These are phyloP conservation scores for Sugiyamaella mastotermitis DNA, from an alignment of 805 yeast species.

Conservation along the genomic window DNA sequence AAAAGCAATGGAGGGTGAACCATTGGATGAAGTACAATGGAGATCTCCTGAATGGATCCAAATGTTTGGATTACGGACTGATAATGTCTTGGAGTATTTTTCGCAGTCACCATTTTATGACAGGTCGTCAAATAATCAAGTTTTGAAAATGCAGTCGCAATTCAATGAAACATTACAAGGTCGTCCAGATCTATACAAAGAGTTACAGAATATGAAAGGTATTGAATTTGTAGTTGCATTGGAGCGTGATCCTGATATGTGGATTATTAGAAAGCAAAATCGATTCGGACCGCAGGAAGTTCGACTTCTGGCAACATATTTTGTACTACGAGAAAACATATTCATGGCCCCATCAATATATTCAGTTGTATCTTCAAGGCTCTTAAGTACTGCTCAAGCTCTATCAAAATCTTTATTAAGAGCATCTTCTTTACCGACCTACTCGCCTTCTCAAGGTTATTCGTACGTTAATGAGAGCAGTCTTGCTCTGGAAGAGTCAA, in stretches of 20 bases:
- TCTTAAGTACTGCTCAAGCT: conserved; percentile 44
- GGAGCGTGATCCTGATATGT: conserved; percentile 83
- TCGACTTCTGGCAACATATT: conserved; percentile 65
- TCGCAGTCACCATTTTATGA: conserved; percentile 94
- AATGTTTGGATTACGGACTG: conserved; percentile 72
- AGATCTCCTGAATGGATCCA: conserved; percentile 97
- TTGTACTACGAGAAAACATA: conserved; percentile 84
- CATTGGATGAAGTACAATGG: conserved; percentile 90
- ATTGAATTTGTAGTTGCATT: conserved; percentile 72
- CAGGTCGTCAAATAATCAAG: conserved; percentile 89
- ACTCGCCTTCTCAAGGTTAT: conserved; percentile 58
- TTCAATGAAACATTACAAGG: conserved; percentile 49
- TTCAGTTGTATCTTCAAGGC: conserved; percentile 65
- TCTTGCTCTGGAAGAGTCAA: conserved; percentile 2
- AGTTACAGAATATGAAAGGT: conserved; percentile 75
- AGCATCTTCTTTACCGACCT: conserved; percentile 45
- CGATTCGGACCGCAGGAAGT: conserved; percentile 49
- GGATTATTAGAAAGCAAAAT: conserved; percentile 83
- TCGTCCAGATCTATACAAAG: conserved; percentile 41
- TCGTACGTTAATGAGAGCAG: conserved; percentile 32
- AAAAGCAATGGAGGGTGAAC: conserved; percentile 14
- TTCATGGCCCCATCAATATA: conserved; percentile 82
- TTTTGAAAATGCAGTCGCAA: conserved; percentile 90
- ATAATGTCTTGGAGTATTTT: conserved; percentile 88
- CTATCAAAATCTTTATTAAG: conserved; percentile 43